Base-by-base conservation (phyloP, 1,139 yeast genomes). In the Debaryomyces sp. region DNA sequence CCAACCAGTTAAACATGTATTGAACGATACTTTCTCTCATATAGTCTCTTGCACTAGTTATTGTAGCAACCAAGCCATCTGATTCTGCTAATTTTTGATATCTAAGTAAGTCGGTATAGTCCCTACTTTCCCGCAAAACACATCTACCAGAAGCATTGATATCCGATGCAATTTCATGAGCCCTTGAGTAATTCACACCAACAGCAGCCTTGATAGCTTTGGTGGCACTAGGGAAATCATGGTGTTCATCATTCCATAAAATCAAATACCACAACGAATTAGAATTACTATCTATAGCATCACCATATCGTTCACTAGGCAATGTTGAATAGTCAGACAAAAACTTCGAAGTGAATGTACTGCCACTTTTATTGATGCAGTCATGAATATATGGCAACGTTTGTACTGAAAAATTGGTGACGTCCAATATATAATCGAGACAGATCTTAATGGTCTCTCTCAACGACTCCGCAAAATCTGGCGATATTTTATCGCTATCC, bases 231-330 rank as follows among this genome's bases (percentile, higher is more conserved):
- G 75, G 71, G 54, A 77, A 78, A 57, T 82, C 78, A 60, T 87
- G 94, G 54, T 72, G 75, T 58, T 87, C 94, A 59, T 87, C 95
- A 61, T 87, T 87, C 87, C 91, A 87, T 18, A 87, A 68, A 21
- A 85, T 63, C 30, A 84, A 71, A 43, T 71, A 67, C 71, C 80
- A 82, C 35, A 50, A 45, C 18, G 68, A 60, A 12, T 54, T 54
- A 1, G 70, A 55, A 50, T 68, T 70, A 4, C 38, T 37, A 50
- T 71, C 77, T 5, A 45, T 52, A 1, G 57, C 63, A 0, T 66
- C 69, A 5, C 68, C 73, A 47, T 73, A 73, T n/a, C 52, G 53
- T 29, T 48, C 61, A 26, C 48, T 47, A 0, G 75, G 70, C 10
- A 75, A 63, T 1, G 70, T 56, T 2, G 73, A 61, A 32, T 55